Conservation (phyloP, 805 yeast species). For the Nematodospora valgi region DNA sequence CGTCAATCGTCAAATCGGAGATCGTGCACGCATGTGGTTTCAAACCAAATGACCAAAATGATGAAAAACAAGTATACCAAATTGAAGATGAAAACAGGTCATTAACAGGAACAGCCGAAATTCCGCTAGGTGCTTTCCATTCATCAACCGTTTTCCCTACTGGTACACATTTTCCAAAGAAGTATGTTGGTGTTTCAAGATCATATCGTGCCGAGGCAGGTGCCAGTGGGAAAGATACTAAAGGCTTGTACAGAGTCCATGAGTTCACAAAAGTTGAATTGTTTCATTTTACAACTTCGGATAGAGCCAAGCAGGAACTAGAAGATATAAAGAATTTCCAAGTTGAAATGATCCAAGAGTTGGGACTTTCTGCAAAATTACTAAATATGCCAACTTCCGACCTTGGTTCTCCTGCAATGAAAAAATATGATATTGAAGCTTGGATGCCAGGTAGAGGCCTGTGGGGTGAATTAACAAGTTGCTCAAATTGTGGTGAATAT, state of each 20-base stretch:
- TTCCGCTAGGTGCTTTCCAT: slow-evolving; percentile 81
- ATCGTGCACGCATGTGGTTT: slow-evolving; percentile 89
- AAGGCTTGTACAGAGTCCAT: slow-evolving; percentile 90
- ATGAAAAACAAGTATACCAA: slow-evolving; percentile 80
- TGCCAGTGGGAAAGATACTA: slow-evolving; percentile 88
- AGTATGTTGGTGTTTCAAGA: slow-evolving; percentile 76
- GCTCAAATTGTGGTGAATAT: slow-evolving; percentile 89
- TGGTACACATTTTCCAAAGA: slow-evolving; percentile 45
- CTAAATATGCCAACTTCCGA: slow-evolving; percentile 88
- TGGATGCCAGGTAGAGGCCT: slow-evolving; percentile 96
- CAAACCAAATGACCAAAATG: slow-evolving; percentile 84
- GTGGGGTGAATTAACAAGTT: slow-evolving; percentile 91
- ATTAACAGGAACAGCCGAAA: slow-evolving; percentile 92
- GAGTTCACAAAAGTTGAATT: slow-evolving; percentile 95
- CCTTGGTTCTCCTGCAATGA: slow-evolving; percentile 88
- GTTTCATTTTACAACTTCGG: slow-evolving; percentile 64
- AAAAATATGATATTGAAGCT: slow-evolving; percentile 91
- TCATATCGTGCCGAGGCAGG: slow-evolving; percentile 97
- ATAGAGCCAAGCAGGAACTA: slow-evolving; percentile 47
- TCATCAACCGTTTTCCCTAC: slow-evolving; percentile 47
- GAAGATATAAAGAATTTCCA: slow-evolving; percentile 65
- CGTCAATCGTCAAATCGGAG: slow-evolving; percentile 77
- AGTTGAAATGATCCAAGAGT: slow-evolving; percentile 52
- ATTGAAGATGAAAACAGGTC: slow-evolving; percentile 55
- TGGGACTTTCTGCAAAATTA: slow-evolving; percentile 80